A percentile compares a stretch with the other conserved stretches of the same genome.
phyloP scores from a whole-genome alignment of 768 basidiomycete species.

The Stropharia rugosoannulata region DNA sequence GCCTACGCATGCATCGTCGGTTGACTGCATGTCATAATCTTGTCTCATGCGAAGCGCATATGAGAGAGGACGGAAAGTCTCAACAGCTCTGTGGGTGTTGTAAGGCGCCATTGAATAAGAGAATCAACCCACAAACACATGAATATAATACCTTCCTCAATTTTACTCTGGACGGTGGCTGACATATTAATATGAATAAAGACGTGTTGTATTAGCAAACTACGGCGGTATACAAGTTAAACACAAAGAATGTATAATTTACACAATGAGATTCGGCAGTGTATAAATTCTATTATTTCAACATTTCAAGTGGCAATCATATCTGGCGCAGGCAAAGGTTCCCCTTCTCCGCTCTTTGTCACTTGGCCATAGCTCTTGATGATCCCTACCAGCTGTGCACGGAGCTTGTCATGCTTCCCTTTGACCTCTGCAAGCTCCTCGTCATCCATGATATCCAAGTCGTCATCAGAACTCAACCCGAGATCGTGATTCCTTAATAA shows the following conservation, averaged over 20 bases:
- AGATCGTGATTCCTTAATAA: slow-evolving; percentile 42
- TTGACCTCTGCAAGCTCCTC: slow-evolving; percentile 50
- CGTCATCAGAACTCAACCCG: slow-evolving; percentile 51
- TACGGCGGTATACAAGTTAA: neutral
- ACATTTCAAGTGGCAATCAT: neutral
- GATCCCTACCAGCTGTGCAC: slow-evolving; percentile 56
- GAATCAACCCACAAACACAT: neutral
- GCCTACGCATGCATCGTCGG: too few species aligned
- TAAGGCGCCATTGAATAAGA: slow-evolving; percentile 1
- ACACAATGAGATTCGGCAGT: too few species aligned
- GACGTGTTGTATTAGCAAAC: neutral
- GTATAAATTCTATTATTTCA: too few species aligned
- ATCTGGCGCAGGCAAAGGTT: neutral
- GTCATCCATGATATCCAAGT: slow-evolving; percentile 50
- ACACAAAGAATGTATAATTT: neutral
- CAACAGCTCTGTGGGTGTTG: neutral
- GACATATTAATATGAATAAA: neutral
- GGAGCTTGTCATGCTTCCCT: slow-evolving; percentile 42
- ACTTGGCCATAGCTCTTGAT: slow-evolving; percentile 17
- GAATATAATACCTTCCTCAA: neutral
- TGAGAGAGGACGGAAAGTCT: neutral
- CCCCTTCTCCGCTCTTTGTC: neutral
- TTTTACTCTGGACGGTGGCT: neutral
- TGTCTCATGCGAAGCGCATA: neutral
- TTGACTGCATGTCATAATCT: too few species aligned